Percentiles rank a stretch among this genome's conserved stretches.
These are phyloP conservation scores for Glycine tomentella DNA, from an alignment of 306 rosid genomes.

Conservation along the genomic window DNA sequence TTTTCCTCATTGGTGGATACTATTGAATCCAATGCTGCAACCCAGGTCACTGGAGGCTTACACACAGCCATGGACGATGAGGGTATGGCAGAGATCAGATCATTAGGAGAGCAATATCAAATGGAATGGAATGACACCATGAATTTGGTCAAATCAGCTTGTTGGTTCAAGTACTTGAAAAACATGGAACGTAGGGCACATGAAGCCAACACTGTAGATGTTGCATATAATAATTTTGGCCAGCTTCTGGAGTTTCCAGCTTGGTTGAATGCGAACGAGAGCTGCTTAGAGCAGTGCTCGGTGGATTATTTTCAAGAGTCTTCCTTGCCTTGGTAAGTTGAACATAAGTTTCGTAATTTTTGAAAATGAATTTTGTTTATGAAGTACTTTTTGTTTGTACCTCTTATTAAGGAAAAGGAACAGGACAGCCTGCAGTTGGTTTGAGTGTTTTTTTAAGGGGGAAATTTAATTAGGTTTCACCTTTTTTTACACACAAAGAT, in stretches of 20 bases:
- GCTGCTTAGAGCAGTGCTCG: conserved; percentile 61
- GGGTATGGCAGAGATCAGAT: conserved; percentile 83
- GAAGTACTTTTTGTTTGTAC: conserved; percentile 31
- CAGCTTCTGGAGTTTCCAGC: conserved; percentile 76
- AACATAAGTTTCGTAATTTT: conserved; percentile 2
- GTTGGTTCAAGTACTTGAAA: conserved; percentile 85
- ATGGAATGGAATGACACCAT: conserved; percentile 86
- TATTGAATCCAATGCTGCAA: conserved; percentile 46
- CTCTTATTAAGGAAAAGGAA: conserved; percentile 31
- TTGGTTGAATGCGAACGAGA: conserved; percentile 77
- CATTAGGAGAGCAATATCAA: conserved; percentile 81
- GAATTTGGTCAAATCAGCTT: conserved; percentile 81
- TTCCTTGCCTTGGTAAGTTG: conserved; percentile 79
- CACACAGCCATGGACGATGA: conserved; percentile 80
- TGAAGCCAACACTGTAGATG: conserved; percentile 51
- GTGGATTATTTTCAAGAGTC: conserved; percentile 63
- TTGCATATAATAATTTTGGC: conserved; percentile 52
- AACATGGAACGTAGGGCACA: conserved; percentile 59
- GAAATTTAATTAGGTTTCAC: neutral
- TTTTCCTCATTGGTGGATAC: conserved; percentile 48
- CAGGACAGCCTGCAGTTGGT: conserved; percentile 30
- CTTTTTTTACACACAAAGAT: neutral
- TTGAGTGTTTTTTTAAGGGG: conserved; percentile 1
- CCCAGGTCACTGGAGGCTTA: conserved; percentile 49
- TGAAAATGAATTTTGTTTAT: neutral